These are phyloP conservation scores for Retiboletus flavoniger DNA, from an alignment of 1,284 basidiomycete species.

Conservation along the genomic window DNA sequence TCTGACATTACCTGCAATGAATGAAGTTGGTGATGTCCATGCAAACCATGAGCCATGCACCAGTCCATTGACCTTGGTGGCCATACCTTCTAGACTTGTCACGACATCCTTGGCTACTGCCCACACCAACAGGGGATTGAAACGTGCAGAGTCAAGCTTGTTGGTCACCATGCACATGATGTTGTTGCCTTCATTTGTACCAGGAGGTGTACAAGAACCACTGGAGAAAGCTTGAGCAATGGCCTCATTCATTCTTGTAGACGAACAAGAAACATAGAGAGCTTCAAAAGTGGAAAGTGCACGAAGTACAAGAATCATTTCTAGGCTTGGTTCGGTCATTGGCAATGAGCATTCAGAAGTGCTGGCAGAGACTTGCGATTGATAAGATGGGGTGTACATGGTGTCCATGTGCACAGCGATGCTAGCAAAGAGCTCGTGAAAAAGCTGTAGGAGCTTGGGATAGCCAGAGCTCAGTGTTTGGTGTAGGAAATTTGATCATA, in stretches of 20 bases:
- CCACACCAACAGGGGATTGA: conserved; percentile 84
- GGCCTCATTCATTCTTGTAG: conserved; percentile 76
- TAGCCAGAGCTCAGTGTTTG: conserved; percentile 85
- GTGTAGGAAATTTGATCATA: conserved; percentile 81
- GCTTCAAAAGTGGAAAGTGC: conserved; percentile 81
- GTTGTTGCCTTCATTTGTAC: conserved; percentile 71
- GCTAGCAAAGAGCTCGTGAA: conserved; percentile 95
- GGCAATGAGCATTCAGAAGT: not conserved
- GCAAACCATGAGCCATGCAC: conserved; percentile 43
- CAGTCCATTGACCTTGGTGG: conserved; percentile 61
- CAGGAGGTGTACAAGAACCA: conserved; percentile 68
- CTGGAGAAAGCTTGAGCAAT: conserved; percentile 72
- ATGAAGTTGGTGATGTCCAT: not conserved
- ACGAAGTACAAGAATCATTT: conserved; percentile 84
- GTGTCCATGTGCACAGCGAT: conserved; percentile 95
- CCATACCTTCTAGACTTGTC: conserved; percentile 64
- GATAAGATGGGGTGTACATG: conserved; percentile 75
- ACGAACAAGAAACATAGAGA: conserved; percentile 81
- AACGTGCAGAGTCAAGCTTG: conserved; percentile 89
- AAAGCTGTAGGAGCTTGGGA: conserved; percentile 80
- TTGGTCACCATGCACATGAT: conserved; percentile 79
- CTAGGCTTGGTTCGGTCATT: conserved; percentile 84
- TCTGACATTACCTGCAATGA: conserved; percentile 65
- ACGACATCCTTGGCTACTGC: conserved; percentile 74
- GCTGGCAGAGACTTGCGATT: conserved; percentile 58